Evolutionary conservation across 2,329 filamentous ascomycete species (phyloP).

Genomic region (Talaromyces verruculosus): DNA sequence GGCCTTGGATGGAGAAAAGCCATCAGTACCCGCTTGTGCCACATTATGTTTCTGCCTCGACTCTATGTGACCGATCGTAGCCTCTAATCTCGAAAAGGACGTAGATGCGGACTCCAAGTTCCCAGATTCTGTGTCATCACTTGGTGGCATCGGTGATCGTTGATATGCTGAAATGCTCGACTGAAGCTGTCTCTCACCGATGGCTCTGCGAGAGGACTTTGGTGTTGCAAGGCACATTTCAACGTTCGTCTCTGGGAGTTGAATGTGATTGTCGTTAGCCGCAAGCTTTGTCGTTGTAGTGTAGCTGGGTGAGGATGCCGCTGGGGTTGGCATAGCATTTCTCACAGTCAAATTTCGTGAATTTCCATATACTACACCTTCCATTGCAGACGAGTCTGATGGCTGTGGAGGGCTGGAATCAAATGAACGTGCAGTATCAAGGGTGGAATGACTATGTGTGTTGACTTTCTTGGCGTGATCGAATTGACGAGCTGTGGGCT

Average conservation of each 20-base stretch:
- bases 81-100: not conserved
- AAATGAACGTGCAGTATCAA: not conserved
- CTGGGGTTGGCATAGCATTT: not conserved
- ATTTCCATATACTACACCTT: not conserved
- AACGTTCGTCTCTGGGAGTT: not conserved
- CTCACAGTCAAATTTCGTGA: not conserved
- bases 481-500: not conserved
- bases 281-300: not conserved
- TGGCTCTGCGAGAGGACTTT: not conserved
- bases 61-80: not conserved
- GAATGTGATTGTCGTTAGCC: not conserved
- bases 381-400: not conserved
- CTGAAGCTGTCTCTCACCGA: not conserved
- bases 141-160: not conserved
- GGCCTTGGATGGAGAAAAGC: not conserved
- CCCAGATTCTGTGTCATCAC: not conserved
- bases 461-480: not conserved
- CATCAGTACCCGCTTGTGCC: not conserved
- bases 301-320: not conserved
- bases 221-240: constrained; percentile 1
- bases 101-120: not conserved
- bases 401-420: not conserved
- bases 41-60: not conserved
- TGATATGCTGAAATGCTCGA: not conserved
- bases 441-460: not conserved